Conservation (phyloP, 352 stramenopile species). For the Vaucheria bursata region DNA sequence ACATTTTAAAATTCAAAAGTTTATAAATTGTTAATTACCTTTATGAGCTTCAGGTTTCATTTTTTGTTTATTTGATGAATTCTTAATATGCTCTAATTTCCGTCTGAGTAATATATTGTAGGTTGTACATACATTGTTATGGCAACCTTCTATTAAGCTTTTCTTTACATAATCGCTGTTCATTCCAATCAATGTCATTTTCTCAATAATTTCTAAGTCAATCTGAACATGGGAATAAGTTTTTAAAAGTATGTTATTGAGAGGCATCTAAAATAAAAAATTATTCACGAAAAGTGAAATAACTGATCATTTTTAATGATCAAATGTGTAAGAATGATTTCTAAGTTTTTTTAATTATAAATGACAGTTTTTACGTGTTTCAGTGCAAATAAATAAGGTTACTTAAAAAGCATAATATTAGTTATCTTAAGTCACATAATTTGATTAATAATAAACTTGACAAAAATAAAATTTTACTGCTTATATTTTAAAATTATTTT, state of each 20-base stretch:
- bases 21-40: too few species aligned
- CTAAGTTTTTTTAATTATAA: background rate
- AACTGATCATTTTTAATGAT: background rate
- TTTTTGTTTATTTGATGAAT: too few species aligned
- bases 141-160: constrained; percentile 23
- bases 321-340: background rate
- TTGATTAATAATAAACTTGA: too few species aligned
- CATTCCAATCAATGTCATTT: background rate
- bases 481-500: too few species aligned
- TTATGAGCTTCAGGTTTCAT: too few species aligned
- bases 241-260: background rate
- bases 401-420: too few species aligned
- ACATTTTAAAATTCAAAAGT: too few species aligned
- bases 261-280: background rate
- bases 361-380: background rate
- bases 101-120: constrained; percentile 38
- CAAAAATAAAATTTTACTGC: too few species aligned
- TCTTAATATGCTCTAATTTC: too few species aligned
- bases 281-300: background rate
- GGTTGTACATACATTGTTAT: constrained; percentile 28
- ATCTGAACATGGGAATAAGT: background rate
- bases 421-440: too few species aligned
- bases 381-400: background rate
- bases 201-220: background rate
- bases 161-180: background rate